A percentile compares a stretch with the other conserved stretches of the same genome.
These are phyloP conservation scores for Didymella keratinophila DNA, from an alignment of 2,329 filamentous ascomycete genomes.

Conservation along the genomic window DNA sequence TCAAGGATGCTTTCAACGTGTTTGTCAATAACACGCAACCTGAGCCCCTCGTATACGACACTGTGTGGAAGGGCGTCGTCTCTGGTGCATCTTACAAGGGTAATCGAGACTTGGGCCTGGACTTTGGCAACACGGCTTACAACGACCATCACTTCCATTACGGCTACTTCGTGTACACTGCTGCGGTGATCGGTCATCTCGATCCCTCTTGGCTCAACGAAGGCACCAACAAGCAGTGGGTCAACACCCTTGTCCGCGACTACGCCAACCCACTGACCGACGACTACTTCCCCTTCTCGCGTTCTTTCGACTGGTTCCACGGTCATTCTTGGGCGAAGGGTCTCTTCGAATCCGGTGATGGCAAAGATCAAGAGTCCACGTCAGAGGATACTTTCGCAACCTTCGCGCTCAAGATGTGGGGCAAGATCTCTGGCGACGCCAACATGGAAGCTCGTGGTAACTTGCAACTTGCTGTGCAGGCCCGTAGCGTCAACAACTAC, in stretches of 20 bases:
- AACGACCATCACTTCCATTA: constrained; percentile 74
- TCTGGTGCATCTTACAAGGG: constrained; percentile 72
- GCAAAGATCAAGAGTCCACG: constrained; percentile 88
- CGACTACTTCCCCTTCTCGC: constrained; percentile 74
- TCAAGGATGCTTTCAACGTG: constrained; percentile 58
- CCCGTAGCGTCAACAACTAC: constrained; percentile 78
- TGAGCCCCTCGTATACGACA: constrained; percentile 66
- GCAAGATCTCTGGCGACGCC: constrained; percentile 73
- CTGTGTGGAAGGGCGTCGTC: constrained; percentile 80
- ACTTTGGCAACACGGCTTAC: constrained; percentile 92
- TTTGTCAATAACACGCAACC: constrained; percentile 58
- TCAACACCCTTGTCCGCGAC: constrained; percentile 85
- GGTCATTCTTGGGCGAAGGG: constrained; percentile 96
- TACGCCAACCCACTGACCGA: constrained; percentile 79
- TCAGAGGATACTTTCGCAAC: constrained; percentile 91
- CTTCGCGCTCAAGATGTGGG: constrained; percentile 96
- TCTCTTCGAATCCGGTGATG: constrained; percentile 74
- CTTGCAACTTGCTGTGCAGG: constrained; percentile 81
- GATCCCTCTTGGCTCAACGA: constrained; percentile 75
- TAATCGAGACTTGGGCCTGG: constrained; percentile 61
- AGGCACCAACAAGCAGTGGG: constrained; percentile 75
- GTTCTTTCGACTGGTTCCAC: constrained; percentile 83
- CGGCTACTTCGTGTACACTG: constrained; percentile 89
- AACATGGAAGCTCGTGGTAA: constrained; percentile 84
- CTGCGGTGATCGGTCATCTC: constrained; percentile 82